These are phyloP conservation scores for carrot (Daucus carota) DNA, from an alignment of 129 eudicot genomes.

Conservation along the genomic window DH1_v3.0 NC_030385.2:30038501-30039000, in stretches of 20 bases:
- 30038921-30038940: not conserved
- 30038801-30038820: not conserved
- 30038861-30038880: not conserved
- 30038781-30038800: not conserved
- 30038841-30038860: not conserved
- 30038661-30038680: not conserved
- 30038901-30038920: constrained; percentile 4
- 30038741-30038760: not conserved
- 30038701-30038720: not conserved
- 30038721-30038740: not conserved
- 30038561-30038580: not conserved
- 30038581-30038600: not conserved
- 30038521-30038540: not conserved
- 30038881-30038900: not conserved
- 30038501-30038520: constrained; percentile 35
- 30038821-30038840: not conserved
- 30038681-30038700: not conserved
- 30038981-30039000: constrained; percentile 87
- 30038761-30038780: not conserved
- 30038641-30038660: not conserved
- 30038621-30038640: not conserved
- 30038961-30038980: constrained; percentile 90
- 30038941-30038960: constrained; percentile 73
- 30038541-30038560: not conserved
- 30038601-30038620: not conserved